phyloP scores from a whole-genome alignment of 768 basidiomycete genomes.

The Amanita phalloides region DNA sequence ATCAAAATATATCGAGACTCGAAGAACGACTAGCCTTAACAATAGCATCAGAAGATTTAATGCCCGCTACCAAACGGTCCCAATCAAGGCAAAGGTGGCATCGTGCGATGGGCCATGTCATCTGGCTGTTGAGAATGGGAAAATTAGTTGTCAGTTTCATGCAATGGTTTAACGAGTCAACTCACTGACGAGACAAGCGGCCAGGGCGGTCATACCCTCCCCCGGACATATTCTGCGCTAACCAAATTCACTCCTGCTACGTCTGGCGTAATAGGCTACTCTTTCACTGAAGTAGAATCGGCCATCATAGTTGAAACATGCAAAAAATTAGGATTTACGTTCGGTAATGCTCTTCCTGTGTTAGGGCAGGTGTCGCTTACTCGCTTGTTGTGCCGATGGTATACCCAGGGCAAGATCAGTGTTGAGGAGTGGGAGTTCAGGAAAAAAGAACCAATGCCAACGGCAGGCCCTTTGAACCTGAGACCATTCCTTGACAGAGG shows the following conservation, averaged over 20 bases:
- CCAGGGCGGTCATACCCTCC: conserved; percentile 39
- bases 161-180: background rate
- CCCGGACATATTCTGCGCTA: conserved; percentile 19
- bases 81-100: conserved; percentile 26
- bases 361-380: conserved; percentile 34
- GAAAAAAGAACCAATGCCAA: conserved; percentile 27
- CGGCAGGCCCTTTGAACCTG: conserved; percentile 29
- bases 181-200: background rate
- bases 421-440: conserved; percentile 35
- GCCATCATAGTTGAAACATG: conserved; percentile 19
- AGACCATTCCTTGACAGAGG: conserved; percentile 29
- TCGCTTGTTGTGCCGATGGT: conserved; percentile 30
- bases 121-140: conserved; percentile 17
- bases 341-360: conserved; percentile 30
- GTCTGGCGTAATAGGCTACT: conserved; percentile 11
- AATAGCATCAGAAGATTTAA: conserved; percentile 19
- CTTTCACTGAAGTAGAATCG: conserved; percentile 16
- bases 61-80: conserved; percentile 15
- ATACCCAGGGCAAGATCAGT: conserved; percentile 27
- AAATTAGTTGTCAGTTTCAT: conserved; percentile 20
- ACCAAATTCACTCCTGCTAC: conserved; percentile 18
- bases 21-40: conserved; percentile 26
- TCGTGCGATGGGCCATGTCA: conserved; percentile 21
- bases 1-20: conserved; percentile 12
- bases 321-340: conserved; percentile 24